phyloP scores from a whole-genome alignment of 768 basidiomycete species.

The Boletus rubescentipes region DNA sequence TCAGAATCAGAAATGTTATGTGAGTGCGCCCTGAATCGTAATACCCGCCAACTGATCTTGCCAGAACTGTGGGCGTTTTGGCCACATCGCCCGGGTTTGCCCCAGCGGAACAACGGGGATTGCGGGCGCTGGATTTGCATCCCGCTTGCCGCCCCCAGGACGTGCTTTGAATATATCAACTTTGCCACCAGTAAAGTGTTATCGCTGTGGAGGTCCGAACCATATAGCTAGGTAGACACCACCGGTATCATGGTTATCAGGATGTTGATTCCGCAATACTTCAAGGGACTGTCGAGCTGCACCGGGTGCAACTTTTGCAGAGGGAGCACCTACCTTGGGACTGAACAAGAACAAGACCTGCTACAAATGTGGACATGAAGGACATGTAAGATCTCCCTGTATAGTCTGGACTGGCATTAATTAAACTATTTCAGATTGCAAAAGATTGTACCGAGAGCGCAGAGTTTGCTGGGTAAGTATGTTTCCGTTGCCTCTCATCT shows the following conservation, averaged over 20 bases:
- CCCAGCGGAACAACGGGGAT: conserved; percentile 47
- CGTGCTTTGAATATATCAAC: conserved; percentile 73
- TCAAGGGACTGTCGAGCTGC: conserved; percentile 80
- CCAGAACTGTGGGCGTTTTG: conserved; percentile 78
- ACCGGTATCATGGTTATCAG: background rate
- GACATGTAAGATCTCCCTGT: conserved; percentile 60
- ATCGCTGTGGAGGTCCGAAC: conserved; percentile 86
- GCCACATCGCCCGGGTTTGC: conserved; percentile 80
- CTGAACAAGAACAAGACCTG: conserved; percentile 74
- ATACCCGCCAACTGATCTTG: conserved; percentile 4
- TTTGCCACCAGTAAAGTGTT: conserved; percentile 83
- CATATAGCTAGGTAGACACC: conserved; percentile 70
- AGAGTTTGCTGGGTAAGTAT: conserved; percentile 48
- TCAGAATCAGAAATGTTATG: conserved; percentile 85
- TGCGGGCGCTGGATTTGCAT: conserved; percentile 48
- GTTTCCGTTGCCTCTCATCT: conserved; percentile 2
- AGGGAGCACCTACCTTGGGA: conserved; percentile 41
- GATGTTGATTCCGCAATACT: conserved; percentile 7
- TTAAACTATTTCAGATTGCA: conserved; percentile 46
- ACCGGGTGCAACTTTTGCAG: conserved; percentile 51
- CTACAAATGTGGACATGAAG: conserved; percentile 86
- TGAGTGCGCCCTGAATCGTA: conserved; percentile 37
- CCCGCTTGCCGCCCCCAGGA: conserved; percentile 73
- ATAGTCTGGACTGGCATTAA: conserved; percentile 5
- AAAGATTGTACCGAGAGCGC: conserved; percentile 60